These are phyloP conservation scores for Gossypium schwendimanii DNA, from an alignment of 441 rosid genomes.

Conservation along the genomic window DNA sequence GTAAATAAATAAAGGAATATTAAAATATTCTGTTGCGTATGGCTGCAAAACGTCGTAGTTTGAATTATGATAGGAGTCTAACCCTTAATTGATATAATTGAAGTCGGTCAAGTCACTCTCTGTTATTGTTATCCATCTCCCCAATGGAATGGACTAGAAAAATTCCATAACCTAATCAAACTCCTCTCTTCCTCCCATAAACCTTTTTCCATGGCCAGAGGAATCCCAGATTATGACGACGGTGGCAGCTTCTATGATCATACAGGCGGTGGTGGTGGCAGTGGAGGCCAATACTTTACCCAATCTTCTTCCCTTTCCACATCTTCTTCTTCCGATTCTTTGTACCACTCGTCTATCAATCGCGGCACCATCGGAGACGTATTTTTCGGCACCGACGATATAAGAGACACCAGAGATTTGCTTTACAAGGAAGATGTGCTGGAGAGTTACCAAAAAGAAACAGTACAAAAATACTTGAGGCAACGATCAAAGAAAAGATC, in stretches of 20 bases:
- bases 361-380: conserved; percentile 7
- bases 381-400: conserved; percentile 14
- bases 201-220: conserved; percentile 6
- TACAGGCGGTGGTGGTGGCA: neutral
- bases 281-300: neutral
- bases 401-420: neutral
- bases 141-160: neutral
- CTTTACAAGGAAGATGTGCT: conserved; percentile 4
- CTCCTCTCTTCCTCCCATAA: neutral
- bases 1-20: too few species aligned
- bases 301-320: neutral
- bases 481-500: neutral
- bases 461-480: neutral
- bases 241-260: neutral
- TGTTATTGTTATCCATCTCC: neutral
- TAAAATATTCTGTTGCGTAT: neutral
- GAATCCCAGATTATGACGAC: neutral
- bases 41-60: neutral
- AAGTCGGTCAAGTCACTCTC: neutral
- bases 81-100: neutral
- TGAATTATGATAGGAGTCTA: neutral
- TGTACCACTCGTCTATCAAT: neutral
- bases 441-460: conserved; percentile 10
- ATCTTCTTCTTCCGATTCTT: neutral
- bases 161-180: neutral